These are phyloP conservation scores for Ceratopteris richardii DNA, from an alignment of 75 land plant genomes.

Conservation along the genomic window DNA sequence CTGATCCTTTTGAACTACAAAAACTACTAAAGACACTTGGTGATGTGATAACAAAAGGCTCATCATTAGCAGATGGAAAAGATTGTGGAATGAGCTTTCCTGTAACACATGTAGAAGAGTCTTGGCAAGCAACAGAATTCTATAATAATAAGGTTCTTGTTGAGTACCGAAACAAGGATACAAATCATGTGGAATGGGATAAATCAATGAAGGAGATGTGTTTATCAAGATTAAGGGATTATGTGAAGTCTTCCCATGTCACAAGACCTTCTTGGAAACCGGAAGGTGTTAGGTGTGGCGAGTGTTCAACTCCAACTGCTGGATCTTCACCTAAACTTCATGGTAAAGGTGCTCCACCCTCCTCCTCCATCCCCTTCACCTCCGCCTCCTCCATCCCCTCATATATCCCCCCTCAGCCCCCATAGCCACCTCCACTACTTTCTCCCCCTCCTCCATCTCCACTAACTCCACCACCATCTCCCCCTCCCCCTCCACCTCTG, in stretches of 20 bases:
- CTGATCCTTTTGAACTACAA: conserved; percentile 50
- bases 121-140: conserved; percentile 97
- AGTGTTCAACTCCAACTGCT: conserved; percentile 11
- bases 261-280: conserved; percentile 87
- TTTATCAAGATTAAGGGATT: conserved; percentile 81
- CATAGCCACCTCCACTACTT: too few relatives aligned
- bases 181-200: conserved; percentile 91
- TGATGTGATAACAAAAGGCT: conserved; percentile 67
- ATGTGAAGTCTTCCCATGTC: conserved; percentile 67
- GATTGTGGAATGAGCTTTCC: conserved; percentile 82
- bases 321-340: conserved; percentile 12
- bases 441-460: too few relatives aligned
- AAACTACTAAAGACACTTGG: conserved; percentile 75
- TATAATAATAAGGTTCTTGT: conserved; percentile 96
- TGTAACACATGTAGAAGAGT: conserved; percentile 90
- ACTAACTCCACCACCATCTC: too few relatives aligned
- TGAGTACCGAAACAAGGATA: conserved; percentile 74
- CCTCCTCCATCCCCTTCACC: conserved; percentile 50
- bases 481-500: background rate
- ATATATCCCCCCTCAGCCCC: too few relatives aligned
- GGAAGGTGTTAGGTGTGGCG: conserved; percentile 31
- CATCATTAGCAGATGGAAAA: conserved; percentile 73
- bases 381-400: conserved; percentile 52
- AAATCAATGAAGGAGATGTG: conserved; percentile 89
- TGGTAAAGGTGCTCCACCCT: conserved; percentile 28